Base-by-base conservation (phyloP, 192 early-diverging fungal genomes). In the Dissophora ornata region DNA sequence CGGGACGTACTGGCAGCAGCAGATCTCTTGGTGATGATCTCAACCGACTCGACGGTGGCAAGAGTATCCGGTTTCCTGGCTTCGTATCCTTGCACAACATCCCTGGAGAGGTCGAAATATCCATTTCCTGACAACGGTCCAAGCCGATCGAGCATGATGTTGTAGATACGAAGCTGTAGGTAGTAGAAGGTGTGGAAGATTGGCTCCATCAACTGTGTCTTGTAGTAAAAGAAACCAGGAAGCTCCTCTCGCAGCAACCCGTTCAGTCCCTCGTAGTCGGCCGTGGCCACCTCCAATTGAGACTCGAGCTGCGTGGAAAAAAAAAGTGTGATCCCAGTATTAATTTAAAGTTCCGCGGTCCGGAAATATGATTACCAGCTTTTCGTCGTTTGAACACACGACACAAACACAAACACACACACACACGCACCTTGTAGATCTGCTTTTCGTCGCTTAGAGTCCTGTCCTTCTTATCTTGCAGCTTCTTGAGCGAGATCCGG, bases 261-360 rank as follows among this genome's bases (percentile, higher is more conserved):
- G 80, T 97, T 96, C 62, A 93, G 83, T 58, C 90, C 86, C 56
- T 91, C 91, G 80, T 92, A 99, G 63, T 96, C 93, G 44, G 90
- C 73, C 4, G 90, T 91, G 1, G 97, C 91, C 55, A 90, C 89
- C 58, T 93, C 91, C 57, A 96, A 82, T 60, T 90, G 80, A 1
- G 83, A 80, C 59, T 95, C 92, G 57, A 88, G 56, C 83, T 86
- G 62, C n/a, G 47, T 4, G 40, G 22, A 26, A 36, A 44, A 56
- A 46, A 48, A 58, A 42, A 1, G 4, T 41, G 13, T 48, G n/a
- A n/a, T n/a, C n/a, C n/a, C n/a, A n/a, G n/a, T n/a, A n/a, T n/a
- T n/a, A n/a, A n/a, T n/a, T n/a, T 48, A 13, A 68, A 5, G 16
- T 32, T 47, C 25, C 13, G 12, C 2, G n/a, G 10, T 26, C 25